Base-by-base conservation (phyloP, 1,139 yeast genomes). In the Geotrichum macrosporum region DNA sequence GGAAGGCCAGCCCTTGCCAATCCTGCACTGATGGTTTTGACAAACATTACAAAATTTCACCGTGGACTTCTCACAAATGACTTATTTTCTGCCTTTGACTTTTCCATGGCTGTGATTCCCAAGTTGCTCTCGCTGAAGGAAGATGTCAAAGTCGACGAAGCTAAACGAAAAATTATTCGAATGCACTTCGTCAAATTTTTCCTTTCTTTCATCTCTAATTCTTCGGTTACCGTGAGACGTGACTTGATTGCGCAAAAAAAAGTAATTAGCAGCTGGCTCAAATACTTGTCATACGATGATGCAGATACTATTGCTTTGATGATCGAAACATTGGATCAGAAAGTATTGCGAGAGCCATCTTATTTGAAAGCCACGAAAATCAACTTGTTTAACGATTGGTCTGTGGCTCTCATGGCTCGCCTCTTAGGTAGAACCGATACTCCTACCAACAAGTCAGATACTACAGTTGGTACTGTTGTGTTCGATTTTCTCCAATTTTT, bases 361-460 rank as follows among this genome's bases (percentile, higher is more conserved):
- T 83, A 81, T 59, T 77, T 78, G 54, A 81, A 80, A 57, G 70
- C 81, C 49, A 76, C 88, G 1, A 89, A 88, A 61, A 76, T 87
- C 55, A 78, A 79, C 54, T 75, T 88, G 16, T 76, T 89, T 58
- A 87, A 85, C 57, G 97, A 89, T 58, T 78, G 84, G 71, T 77
- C 83, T 26, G 63, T 88, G 55, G 73, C 74, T 31, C 79, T 79
- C 49, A 57, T 85, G 31, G 76, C 78, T 32, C 72, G 75, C 3
- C 61, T 84, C 1, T 80, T 79, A 50, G 61, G 70, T 22, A 66
- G 74, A 27, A 47, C 68, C 2, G 70, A 55, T 15, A 41, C 44
- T 5, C 64, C 70, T 0, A 61, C 64, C 6, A 59, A 55, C 2
- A 57, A 61, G 5, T 35, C 41, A 13, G 47, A 48, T 24, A 26